Conservation (phyloP, 2,329 filamentous ascomycete genomes). For the Stagonosporopsis rhizophila region DNA sequence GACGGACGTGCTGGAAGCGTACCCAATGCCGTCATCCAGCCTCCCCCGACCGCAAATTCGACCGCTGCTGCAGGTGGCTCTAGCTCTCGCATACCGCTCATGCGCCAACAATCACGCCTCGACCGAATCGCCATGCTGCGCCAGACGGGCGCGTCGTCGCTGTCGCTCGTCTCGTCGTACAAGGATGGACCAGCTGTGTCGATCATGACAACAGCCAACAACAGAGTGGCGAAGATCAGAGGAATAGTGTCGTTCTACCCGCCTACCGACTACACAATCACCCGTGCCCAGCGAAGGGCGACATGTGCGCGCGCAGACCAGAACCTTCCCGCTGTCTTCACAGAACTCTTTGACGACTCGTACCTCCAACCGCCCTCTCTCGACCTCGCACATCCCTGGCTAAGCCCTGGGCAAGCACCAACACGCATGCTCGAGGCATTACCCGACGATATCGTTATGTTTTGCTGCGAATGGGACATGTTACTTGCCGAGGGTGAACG, state of each 20-base stretch:
- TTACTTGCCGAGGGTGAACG: slow-evolving; percentile 67
- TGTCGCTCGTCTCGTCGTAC: slow-evolving; percentile 47
- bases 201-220: slow-evolving; percentile 43
- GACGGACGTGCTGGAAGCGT: slow-evolving; percentile 38
- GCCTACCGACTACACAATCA: slow-evolving; percentile 66
- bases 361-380: slow-evolving; percentile 57
- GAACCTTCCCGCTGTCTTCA: slow-evolving; percentile 59
- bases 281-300: slow-evolving; percentile 64
- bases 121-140: slow-evolving; percentile 46
- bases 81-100: slow-evolving; percentile 44
- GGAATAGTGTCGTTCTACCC: slow-evolving; percentile 69
- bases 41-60: slow-evolving; percentile 20
- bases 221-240: slow-evolving; percentile 57
- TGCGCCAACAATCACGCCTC: slow-evolving; percentile 40
- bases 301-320: slow-evolving; percentile 62
- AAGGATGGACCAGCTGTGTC: slow-evolving; percentile 45
- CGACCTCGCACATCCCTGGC: slow-evolving; percentile 63
- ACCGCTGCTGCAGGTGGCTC: slow-evolving; percentile 42
- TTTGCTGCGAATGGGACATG: slow-evolving; percentile 73
- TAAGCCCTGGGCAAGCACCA: slow-evolving; percentile 64
- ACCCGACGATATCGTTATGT: slow-evolving; percentile 67
- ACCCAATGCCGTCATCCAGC: slow-evolving; percentile 31
- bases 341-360: slow-evolving; percentile 60
- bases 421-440: slow-evolving; percentile 61
- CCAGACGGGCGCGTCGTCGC: slow-evolving; percentile 42